phyloP scores from a whole-genome alignment of 371 early-diverging fungal species.

The Mucor indicus region DNA sequence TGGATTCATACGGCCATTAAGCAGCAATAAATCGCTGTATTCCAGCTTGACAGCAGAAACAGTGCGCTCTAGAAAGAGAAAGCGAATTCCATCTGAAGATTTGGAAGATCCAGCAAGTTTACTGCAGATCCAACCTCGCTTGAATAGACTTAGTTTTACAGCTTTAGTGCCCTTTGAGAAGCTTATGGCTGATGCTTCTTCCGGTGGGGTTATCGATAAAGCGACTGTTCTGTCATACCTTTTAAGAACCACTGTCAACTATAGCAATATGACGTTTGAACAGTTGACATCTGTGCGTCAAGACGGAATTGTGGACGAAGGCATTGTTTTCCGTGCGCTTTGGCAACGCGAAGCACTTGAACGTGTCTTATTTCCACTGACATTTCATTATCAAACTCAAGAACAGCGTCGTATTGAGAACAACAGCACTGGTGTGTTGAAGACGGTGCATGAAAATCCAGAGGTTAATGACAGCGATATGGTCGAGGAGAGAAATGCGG shows the following conservation, averaged over 20 bases:
- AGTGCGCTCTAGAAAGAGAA: slow-evolving; percentile 32
- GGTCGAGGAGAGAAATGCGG: slow-evolving; percentile 20
- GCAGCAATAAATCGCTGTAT: neutral
- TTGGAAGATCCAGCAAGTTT: neutral
- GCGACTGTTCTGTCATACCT: slow-evolving; percentile 43
- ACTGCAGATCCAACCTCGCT: neutral
- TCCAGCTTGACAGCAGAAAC: slow-evolving; percentile 14
- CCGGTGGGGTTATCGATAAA: slow-evolving; percentile 47
- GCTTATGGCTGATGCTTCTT: slow-evolving; percentile 34
- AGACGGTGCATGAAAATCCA: neutral
- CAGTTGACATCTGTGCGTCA: slow-evolving; percentile 40
- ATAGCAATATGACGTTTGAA: slow-evolving; percentile 52
- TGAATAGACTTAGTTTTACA: slow-evolving; percentile 32
- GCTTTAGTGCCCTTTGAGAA: slow-evolving; percentile 42
- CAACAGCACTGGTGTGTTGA: neutral
- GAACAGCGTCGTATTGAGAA: neutral
- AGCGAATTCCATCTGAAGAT: slow-evolving; percentile 42
- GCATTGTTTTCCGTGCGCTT: slow-evolving; percentile 45
- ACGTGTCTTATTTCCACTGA: slow-evolving; percentile 32
- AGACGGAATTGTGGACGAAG: slow-evolving; percentile 48
- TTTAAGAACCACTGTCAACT: slow-evolving; percentile 37
- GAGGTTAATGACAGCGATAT: neutral
- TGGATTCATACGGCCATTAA: slow-evolving; percentile 28
- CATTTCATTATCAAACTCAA: slow-evolving; percentile 11
- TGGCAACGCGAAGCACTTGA: slow-evolving; percentile 49